Conservation (phyloP, 1,139 yeast species). For the Zygosaccharomyces pseudobailii region DNA sequence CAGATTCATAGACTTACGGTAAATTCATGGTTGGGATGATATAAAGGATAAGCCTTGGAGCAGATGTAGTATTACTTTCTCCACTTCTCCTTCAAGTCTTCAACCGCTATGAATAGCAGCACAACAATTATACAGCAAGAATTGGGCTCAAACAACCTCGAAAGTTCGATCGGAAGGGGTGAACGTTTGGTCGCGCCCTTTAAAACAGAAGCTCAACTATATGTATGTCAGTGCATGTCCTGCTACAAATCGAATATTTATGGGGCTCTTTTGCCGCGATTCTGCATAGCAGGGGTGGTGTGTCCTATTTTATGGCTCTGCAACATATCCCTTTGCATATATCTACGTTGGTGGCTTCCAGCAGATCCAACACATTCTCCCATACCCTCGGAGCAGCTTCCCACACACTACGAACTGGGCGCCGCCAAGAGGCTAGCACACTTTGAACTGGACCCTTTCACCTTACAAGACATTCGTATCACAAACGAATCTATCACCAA, state of each 20-base stretch:
- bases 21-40: background rate
- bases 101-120: background rate
- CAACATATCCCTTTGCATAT: constrained; percentile 16
- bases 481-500: background rate
- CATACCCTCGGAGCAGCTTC: constrained; percentile 19
- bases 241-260: constrained; percentile 12
- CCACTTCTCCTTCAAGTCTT: background rate
- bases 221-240: constrained; percentile 23
- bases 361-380: constrained; percentile 15
- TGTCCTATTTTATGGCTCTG: constrained; percentile 23
- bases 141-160: background rate
- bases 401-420: constrained; percentile 22
- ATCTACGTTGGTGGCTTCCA: constrained; percentile 14
- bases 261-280: constrained; percentile 9
- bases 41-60: background rate
- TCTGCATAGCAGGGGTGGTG: constrained; percentile 24
- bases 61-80: background rate
- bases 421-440: constrained; percentile 4
- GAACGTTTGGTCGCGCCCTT: constrained; percentile 16
- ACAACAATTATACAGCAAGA: background rate
- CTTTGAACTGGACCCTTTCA: constrained; percentile 1
- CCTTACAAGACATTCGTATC: background rate
- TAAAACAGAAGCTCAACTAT: constrained; percentile 11
- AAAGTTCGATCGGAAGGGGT: background rate
- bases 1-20: no score